These are phyloP conservation scores for Hypholoma fasciculare DNA, from an alignment of 768 basidiomycete species.

Conservation along the genomic window DNA sequence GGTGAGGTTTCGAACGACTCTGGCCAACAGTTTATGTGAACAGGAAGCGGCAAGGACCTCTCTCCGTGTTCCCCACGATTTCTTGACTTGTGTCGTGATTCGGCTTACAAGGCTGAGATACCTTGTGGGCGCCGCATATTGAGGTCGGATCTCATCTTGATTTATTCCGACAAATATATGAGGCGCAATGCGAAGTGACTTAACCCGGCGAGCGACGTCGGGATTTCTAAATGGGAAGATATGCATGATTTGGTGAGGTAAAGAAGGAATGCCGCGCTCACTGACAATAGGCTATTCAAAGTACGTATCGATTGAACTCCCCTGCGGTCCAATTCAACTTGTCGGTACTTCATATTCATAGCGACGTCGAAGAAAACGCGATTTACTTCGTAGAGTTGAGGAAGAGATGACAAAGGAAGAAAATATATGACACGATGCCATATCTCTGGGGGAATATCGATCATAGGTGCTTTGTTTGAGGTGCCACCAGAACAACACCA, in stretches of 20 bases:
- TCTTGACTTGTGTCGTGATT: neutral
- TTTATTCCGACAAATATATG: neutral
- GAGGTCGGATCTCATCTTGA: too few relatives aligned
- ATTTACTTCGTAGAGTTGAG: slow-evolving; percentile 14
- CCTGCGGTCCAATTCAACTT: slow-evolving; percentile 4
- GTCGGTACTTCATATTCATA: slow-evolving; percentile 11
- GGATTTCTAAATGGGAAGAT: slow-evolving; percentile 1
- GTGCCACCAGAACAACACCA: too few relatives aligned
- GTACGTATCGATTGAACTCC: neutral
- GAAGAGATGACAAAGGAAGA: slow-evolving; percentile 5
- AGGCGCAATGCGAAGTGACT: neutral
- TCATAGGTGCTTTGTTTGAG: neutral
- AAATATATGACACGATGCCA: slow-evolving; percentile 16
- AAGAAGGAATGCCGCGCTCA: too few relatives aligned
- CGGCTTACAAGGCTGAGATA: neutral
- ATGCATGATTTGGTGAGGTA: neutral
- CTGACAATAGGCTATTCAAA: slow-evolving; percentile 1
- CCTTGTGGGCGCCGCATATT: too few relatives aligned
- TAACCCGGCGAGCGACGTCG: slow-evolving; percentile 5
- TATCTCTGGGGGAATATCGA: slow-evolving; percentile 14
- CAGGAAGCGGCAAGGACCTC: neutral
- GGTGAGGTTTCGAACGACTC: neutral
- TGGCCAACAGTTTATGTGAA: neutral
- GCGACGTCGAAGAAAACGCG: slow-evolving; percentile 13
- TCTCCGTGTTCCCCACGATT: too few relatives aligned